Percentiles rank a stretch among this genome's conserved stretches.
phyloP scores from a whole-genome alignment of 225 moss, liverwort and hornwort species.

The Neckera pumila region DNA sequence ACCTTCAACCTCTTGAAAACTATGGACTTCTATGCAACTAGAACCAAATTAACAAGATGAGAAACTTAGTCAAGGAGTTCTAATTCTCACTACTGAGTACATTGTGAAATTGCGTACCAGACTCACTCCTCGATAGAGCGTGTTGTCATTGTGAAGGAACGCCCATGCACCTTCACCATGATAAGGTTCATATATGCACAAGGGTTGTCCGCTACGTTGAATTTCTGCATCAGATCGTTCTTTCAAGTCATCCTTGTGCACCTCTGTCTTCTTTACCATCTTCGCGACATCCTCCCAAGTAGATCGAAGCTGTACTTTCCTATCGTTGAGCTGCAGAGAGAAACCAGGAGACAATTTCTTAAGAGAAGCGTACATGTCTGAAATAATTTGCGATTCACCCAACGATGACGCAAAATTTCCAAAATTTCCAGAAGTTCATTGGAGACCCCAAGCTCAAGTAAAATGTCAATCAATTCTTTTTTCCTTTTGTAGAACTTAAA shows the following conservation, averaged over 20 bases:
- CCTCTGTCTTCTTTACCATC: slow-evolving; percentile 70
- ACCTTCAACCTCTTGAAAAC: not conserved
- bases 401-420: not conserved
- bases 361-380: not conserved
- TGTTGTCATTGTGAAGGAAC: slow-evolving; percentile 60
- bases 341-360: not conserved
- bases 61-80: not conserved
- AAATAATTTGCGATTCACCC: not conserved
- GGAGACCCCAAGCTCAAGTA: not conserved
- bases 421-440: not conserved
- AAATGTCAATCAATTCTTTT: not conserved
- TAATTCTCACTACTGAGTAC: not conserved
- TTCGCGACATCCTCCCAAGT: slow-evolving; percentile 73
- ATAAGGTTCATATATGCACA: slow-evolving; percentile 80
- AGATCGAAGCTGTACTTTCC: slow-evolving; percentile 37
- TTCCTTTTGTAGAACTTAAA: not conserved
- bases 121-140: slow-evolving; percentile 77
- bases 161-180: slow-evolving; percentile 72
- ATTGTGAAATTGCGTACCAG: slow-evolving; percentile 38
- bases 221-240: slow-evolving; percentile 70
- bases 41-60: not conserved
- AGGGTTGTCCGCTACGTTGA: slow-evolving; percentile 71
- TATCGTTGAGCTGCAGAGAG: slow-evolving; percentile 51
- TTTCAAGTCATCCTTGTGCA: slow-evolving; percentile 54
- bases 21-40: not conserved